These are phyloP conservation scores for Chamaecrista fasciculata DNA, from an alignment of 306 rosid species.

Conservation along the genomic window DNA sequence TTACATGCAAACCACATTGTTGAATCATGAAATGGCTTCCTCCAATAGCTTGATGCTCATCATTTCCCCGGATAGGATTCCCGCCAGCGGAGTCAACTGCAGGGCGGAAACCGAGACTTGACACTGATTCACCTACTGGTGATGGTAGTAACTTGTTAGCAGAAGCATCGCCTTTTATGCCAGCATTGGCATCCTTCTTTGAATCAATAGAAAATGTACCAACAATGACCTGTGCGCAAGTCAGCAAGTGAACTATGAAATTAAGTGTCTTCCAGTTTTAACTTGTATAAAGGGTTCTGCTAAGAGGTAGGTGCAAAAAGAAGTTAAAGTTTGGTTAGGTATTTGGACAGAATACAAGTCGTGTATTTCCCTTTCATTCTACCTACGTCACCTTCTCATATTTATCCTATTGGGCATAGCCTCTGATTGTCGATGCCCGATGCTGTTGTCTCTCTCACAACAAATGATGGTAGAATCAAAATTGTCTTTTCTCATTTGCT, in stretches of 20 bases:
- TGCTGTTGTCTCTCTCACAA: not conserved
- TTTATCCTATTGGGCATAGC: slow-evolving; percentile 6
- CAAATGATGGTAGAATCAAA: not conserved
- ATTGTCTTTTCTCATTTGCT: slow-evolving; percentile 5
- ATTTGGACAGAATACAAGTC: not conserved
- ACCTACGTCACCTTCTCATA: not conserved
- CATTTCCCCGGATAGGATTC: slow-evolving; percentile 58
- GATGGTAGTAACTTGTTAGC: slow-evolving; percentile 68
- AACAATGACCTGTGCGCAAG: slow-evolving; percentile 66
- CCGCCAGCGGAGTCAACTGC: slow-evolving; percentile 57
- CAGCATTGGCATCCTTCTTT: slow-evolving; percentile 55
- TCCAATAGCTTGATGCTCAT: slow-evolving; percentile 65
- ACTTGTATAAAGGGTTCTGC: slow-evolving; percentile 10
- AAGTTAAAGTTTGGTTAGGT: slow-evolving; percentile 13
- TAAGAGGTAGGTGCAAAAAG: slow-evolving; percentile 2
- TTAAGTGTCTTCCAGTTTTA: slow-evolving; percentile 3
- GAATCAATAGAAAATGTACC: slow-evolving; percentile 72
- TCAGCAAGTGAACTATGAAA: slow-evolving; percentile 15
- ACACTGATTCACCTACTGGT: slow-evolving; percentile 46
- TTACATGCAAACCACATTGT: slow-evolving; percentile 57
- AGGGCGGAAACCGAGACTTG: slow-evolving; percentile 56
- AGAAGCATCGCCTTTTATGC: slow-evolving; percentile 62
- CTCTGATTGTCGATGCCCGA: not conserved
- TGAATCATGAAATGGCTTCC: slow-evolving; percentile 78
- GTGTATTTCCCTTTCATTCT: slow-evolving; percentile 7